These are phyloP conservation scores for Globomyces pollinis-pini DNA, from an alignment of 192 early-diverging fungal genomes.

Conservation along the genomic window DNA sequence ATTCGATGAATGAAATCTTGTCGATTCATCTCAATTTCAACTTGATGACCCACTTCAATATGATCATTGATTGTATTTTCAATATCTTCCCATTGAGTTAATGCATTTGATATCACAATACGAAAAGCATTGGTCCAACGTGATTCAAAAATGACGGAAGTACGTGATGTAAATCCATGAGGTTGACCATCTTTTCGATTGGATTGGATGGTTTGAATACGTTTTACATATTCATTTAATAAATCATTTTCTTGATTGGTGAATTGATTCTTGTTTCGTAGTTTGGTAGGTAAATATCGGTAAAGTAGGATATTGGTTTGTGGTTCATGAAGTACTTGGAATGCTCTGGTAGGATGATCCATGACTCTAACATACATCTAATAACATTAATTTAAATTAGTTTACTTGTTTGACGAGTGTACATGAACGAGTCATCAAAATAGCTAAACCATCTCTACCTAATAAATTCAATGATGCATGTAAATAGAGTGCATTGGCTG, in stretches of 20 bases:
- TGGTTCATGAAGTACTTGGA: constrained; percentile 39
- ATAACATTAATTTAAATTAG: too few species aligned
- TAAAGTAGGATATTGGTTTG: constrained; percentile 45
- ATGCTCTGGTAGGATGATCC: constrained; percentile 25
- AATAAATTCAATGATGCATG: constrained; percentile 42
- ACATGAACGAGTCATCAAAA: constrained; percentile 35
- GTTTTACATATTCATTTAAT: constrained; percentile 4
- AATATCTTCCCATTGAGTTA: constrained; percentile 46
- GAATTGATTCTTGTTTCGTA: constrained; percentile 32
- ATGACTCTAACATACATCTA: constrained; percentile 29
- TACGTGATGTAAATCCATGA: constrained; percentile 40
- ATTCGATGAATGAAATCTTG: neutral
- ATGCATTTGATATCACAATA: constrained; percentile 47
- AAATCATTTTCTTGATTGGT: constrained; percentile 11
- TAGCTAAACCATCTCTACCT: constrained; percentile 50
- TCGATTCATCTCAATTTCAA: constrained; percentile 25
- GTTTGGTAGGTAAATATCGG: constrained; percentile 33
- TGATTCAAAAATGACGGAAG: constrained; percentile 17
- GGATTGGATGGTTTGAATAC: neutral
- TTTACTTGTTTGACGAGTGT: constrained; percentile 42
- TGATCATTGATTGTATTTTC: constrained; percentile 35
- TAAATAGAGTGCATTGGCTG: constrained; percentile 42
- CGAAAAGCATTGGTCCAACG: constrained; percentile 40
- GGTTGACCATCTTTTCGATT: constrained; percentile 5
- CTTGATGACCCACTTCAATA: constrained; percentile 20